phyloP scores from a whole-genome alignment of 192 early-diverging fungal species.

The Linderina pennispora region DNA sequence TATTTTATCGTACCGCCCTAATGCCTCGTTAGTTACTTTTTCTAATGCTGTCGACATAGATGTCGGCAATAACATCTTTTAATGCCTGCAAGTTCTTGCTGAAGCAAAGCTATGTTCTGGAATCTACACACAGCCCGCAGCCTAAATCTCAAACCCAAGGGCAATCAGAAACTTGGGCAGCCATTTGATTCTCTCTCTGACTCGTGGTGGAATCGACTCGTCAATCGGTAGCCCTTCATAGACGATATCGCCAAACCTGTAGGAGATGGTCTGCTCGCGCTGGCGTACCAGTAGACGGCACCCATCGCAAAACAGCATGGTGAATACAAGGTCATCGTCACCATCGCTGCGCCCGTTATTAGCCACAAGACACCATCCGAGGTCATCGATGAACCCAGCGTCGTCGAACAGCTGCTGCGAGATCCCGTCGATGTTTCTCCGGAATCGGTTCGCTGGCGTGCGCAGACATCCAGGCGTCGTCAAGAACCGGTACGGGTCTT shows the following conservation, averaged over 20 bases:
- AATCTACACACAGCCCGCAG: too few species aligned
- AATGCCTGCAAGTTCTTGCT: too few species aligned
- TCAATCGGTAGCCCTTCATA: constrained; percentile 21
- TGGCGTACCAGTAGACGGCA: constrained; percentile 31
- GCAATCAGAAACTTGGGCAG: constrained; percentile 26
- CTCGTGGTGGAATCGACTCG: constrained; percentile 21
- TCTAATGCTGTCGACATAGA: too few species aligned
- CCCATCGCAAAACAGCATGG: constrained; percentile 41
- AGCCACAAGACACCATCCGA: constrained; percentile 45
- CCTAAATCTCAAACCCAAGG: constrained; percentile 16
- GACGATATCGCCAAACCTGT: constrained; percentile 9
- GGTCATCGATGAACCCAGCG: constrained; percentile 33
- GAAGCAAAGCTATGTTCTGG: too few species aligned
- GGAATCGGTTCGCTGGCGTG: constrained; percentile 1
- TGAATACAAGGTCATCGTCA: constrained; percentile 18
- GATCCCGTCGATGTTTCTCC: neutral
- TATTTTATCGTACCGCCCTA: too few species aligned
- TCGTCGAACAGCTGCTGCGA: constrained; percentile 9
- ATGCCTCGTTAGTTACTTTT: too few species aligned
- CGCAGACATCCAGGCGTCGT: constrained; percentile 14
- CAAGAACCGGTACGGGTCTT: constrained; percentile 1
- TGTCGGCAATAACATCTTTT: too few species aligned
- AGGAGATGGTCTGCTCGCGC: constrained; percentile 15
- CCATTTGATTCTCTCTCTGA: constrained; percentile 25
- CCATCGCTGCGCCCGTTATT: constrained; percentile 3